Conservation (phyloP, 1,139 yeast species). For the Diutina rugosa region DNA sequence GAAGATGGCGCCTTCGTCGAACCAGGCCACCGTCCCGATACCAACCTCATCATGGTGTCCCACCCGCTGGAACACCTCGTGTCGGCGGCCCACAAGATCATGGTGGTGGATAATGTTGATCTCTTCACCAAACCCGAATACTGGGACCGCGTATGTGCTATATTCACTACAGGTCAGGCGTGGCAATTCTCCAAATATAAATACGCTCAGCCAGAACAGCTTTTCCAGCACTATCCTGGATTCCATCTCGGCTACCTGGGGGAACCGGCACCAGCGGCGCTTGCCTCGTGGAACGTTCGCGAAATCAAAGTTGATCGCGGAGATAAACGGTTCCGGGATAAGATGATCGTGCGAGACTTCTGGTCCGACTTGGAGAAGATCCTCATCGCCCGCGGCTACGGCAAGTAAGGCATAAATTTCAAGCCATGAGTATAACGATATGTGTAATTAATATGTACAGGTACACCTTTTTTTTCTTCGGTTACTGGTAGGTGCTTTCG, state of each 20-base stretch:
- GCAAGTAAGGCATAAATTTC: conserved; percentile 5
- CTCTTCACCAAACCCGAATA: conserved; percentile 88
- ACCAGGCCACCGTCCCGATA: conserved; percentile 26
- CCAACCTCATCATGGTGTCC: conserved; percentile 36
- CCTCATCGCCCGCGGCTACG: conserved; percentile 34
- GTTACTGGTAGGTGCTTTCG: conserved; percentile 29
- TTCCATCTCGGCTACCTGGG: conserved; percentile 66
- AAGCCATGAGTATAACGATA: not conserved
- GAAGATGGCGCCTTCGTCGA: conserved; percentile 64
- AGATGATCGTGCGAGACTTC: conserved; percentile 71
- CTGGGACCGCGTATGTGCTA: conserved; percentile 94
- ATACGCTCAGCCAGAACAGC: conserved; percentile 56
- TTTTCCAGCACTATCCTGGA: conserved; percentile 80
- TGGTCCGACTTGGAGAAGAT: conserved; percentile 70
- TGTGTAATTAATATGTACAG: not conserved
- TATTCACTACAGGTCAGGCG: conserved; percentile 90
- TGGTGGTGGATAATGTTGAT: conserved; percentile 81
- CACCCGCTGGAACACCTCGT: conserved; percentile 47
- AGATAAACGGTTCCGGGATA: conserved; percentile 74
- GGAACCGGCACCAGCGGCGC: conserved; percentile 64
- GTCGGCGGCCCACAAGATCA: conserved; percentile 42
- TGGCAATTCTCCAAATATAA: conserved; percentile 93
- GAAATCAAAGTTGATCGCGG: conserved; percentile 65
- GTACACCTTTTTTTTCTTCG: not conserved
- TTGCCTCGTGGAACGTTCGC: conserved; percentile 81